Evolutionary conservation across 2,329 filamentous ascomycete genomes (phyloP).

Genomic region (Colletotrichum viniferum): DNA sequence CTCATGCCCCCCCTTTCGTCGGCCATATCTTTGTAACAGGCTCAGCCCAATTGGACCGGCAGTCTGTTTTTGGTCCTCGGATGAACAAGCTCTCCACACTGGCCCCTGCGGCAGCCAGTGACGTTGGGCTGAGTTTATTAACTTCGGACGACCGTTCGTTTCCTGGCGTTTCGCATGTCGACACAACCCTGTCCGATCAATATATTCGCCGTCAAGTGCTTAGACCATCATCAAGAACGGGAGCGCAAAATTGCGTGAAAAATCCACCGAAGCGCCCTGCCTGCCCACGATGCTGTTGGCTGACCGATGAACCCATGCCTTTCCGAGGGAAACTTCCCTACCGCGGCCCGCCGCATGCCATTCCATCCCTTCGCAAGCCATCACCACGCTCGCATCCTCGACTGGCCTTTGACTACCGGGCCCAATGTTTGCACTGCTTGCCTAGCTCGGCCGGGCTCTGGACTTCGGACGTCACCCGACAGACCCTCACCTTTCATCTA

Average conservation of each 20-base stretch:
- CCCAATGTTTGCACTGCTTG: not conserved
- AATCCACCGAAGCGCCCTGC: not conserved
- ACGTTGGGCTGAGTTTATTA: not conserved
- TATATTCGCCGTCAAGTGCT: not conserved
- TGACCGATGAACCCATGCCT: not conserved
- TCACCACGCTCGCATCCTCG: not conserved
- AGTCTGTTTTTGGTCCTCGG: not conserved
- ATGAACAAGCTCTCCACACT: not conserved
- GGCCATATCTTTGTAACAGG: slow-evolving; percentile 2
- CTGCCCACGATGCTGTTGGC: not conserved
- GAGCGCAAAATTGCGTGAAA: not conserved
- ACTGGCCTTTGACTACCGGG: not conserved
- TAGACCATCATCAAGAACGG: not conserved
- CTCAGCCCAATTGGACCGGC: not conserved
- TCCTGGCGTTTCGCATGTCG: slow-evolving; percentile 5
- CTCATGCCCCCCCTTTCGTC: not conserved
- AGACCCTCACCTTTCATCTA: not conserved
- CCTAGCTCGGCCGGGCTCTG: not conserved
- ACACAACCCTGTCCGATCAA: not conserved
- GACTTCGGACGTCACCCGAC: slow-evolving; percentile 13
- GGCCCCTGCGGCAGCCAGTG: slow-evolving; percentile 2
- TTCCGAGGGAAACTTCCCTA: not conserved
- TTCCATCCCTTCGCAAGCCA: not conserved
- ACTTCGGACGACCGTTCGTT: slow-evolving; percentile 19
- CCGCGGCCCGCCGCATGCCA: not conserved